Conservation (phyloP, 768 basidiomycete species). For the Lentinula boryana region DNA sequence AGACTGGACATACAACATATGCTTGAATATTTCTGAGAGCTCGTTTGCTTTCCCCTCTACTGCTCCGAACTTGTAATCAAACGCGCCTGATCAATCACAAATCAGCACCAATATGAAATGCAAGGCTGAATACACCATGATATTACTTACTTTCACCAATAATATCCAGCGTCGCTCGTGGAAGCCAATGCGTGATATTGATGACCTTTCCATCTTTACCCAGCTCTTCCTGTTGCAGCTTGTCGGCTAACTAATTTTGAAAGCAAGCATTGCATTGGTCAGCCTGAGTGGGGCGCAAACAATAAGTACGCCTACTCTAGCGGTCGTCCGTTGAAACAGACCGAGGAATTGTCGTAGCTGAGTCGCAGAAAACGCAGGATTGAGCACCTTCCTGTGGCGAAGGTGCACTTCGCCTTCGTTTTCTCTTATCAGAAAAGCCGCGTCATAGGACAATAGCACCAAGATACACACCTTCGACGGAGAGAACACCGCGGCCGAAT, state of each 20-base stretch:
- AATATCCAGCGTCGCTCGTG: constrained; percentile 19
- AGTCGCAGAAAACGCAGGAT: constrained; percentile 19
- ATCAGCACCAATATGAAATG: not conserved
- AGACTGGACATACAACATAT: constrained; percentile 11
- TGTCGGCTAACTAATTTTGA: constrained; percentile 13
- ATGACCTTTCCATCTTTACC: constrained; percentile 8
- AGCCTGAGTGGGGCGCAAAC: not conserved
- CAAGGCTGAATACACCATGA: not conserved
- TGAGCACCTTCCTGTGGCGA: constrained; percentile 23
- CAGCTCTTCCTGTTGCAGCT: constrained; percentile 17
- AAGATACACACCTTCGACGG: constrained; percentile 10
- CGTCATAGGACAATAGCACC: not conserved
- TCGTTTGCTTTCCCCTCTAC: constrained; percentile 12
- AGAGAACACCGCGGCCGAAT: constrained; percentile 17
- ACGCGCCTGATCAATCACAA: constrained; percentile 11
- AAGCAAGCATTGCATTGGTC: not conserved
- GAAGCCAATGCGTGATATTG: constrained; percentile 16
- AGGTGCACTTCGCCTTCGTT: constrained; percentile 15
- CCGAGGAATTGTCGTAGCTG: constrained; percentile 21
- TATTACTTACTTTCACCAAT: constrained; percentile 19
- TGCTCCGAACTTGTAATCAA: constrained; percentile 17
- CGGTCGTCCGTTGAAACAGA: constrained; percentile 17
- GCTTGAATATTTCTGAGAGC: constrained; percentile 11
- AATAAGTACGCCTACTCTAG: constrained; percentile 8
- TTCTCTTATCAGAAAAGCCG: not conserved